Evolutionary conservation across 805 yeast genomes (phyloP), one percentile per base, ranked within the genome.

Genomic region (Barnettozyma populi): DNA sequence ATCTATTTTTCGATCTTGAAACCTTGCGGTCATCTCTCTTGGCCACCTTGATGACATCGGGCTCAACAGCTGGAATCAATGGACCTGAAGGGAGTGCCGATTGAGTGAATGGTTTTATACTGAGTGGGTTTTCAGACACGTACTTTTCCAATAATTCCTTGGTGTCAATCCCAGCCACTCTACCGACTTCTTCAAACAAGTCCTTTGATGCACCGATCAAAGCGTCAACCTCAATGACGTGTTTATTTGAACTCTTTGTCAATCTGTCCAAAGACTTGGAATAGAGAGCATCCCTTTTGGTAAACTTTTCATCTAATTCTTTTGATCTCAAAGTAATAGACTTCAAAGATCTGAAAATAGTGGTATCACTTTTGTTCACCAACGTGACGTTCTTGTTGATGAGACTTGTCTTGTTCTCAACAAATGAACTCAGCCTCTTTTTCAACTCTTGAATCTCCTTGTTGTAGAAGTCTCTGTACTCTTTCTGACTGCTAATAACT

Each of bases 391-490:
- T 70, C 14, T 65, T 58, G 5, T 63, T 59, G 47, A 73, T 67
- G 31, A 60, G 63, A 2, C 59, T 56, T n/a, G 64, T 60, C 45
- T 69, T 67, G 7, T 66, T 69, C 14, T 52, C 50, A 37, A 77
- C 68, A 52, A 68, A 74, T 1, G 54, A 48, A 9, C 67, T 65
- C 35, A 80, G 62, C 50, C 66, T 63, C 1, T 59, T 51, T 29
- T 70, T 65, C 43, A 80, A 55, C 5, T 57, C 59, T 8, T 56
- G 54, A 11, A 82, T 52, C 57, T 80, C 79, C 38, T 63, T 57
- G 44, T 64, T 70, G 54, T 76, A 78, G 48, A 74, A 74, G 14
- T 58, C 63, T 55, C 78, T 76, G 59, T 77, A 80, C 48, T 79
- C 78, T 43, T 66, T 65, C 52, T 79, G 83, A 4, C 79, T 66